Conservation (phyloP, 345 rosid species). For the Bruguiera gymnorhiza region DNA sequence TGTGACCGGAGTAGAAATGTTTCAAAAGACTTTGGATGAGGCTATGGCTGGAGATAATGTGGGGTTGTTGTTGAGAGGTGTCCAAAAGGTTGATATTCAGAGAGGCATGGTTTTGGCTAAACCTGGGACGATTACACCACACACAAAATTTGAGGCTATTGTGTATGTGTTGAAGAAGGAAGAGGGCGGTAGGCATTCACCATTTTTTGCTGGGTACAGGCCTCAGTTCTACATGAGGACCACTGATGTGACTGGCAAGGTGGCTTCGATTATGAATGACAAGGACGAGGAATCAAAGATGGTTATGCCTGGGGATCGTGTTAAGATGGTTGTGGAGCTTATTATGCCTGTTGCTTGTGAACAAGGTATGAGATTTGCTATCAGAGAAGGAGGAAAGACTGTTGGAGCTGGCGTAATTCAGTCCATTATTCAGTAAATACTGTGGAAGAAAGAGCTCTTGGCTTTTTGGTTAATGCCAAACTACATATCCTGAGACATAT, state of each 20-base stretch:
- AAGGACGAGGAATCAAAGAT: conserved; percentile 93
- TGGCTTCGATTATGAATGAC: conserved; percentile 72
- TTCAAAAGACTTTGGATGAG: conserved; percentile 84
- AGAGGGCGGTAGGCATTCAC: conserved; percentile 95
- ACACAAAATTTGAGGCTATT: conserved; percentile 65
- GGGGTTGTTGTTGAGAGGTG: conserved; percentile 82
- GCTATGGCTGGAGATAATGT: conserved; percentile 93
- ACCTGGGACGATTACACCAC: conserved; percentile 77
- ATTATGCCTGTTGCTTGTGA: conserved; percentile 91
- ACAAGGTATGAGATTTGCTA: conserved; percentile 96
- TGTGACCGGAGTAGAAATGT: conserved; percentile 87
- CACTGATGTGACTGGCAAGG: conserved; percentile 88
- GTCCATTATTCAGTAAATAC: conserved; percentile 48
- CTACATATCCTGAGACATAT: conserved; percentile 26
- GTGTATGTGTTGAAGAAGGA: conserved; percentile 97
- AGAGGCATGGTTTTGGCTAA: conserved; percentile 97
- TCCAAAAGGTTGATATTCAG: conserved; percentile 81
- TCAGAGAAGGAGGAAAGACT: conserved; percentile 94
- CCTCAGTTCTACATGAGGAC: conserved; percentile 98
- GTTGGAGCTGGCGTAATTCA: conserved; percentile 95
- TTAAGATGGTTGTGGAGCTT: conserved; percentile 87
- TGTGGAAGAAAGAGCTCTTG: conserved; percentile 4
- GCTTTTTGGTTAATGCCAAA: conserved; percentile 26
- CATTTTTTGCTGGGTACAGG: conserved; percentile 78
- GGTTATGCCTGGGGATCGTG: conserved; percentile 98